Base-by-base conservation (phyloP, 1,139 yeast species). In the Hyphopichia buzzinii region DNA sequence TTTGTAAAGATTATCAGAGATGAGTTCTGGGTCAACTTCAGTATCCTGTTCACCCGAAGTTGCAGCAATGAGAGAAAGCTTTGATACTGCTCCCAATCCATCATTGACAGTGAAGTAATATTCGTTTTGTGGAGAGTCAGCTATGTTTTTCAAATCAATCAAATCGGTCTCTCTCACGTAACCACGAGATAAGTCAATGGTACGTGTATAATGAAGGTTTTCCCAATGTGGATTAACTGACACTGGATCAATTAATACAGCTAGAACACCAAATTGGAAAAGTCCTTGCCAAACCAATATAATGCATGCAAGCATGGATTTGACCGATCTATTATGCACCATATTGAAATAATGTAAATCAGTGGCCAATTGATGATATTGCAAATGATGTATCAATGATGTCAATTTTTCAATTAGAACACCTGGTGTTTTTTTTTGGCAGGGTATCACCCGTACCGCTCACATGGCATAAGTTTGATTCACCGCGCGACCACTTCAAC, bases 111-210 rank as follows among this genome's bases (percentile, higher is more conserved):
- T 26, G 79, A 81, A 72, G 42, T 60, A 73, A 61, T 88, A 89
- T 39, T 67, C 76, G 27, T 59, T 52, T 41, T 67, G 70, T 4
- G 95, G 84, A 35, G 62, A 60, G 5, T 60, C 42, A 28, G 74
- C 88, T 30, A 72, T 62, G 63, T 90, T 92, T 49, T 65, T 76
- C 37, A 81, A 70, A 34, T 68, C 74, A 35, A 89, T 52, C 25
- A 74, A 59, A 37, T 74, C 64, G 11, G 77, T 66, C 55, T 86
- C 95, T 47, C 77, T 79, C 37, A 81, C 72, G 54, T 83, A 90
- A 5, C 90, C 65, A 47, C 77, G 78, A 24, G 77, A 56, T 38
- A 89, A 69, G 52, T 89, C 96, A 30, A 88, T 52, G 8, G 70
- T 52, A 47, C 84, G 65, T 19, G 60, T 51, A 48, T 71, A 73